A percentile compares a stretch with the other conserved stretches of the same genome.
Conservation (phyloP, 2,329 filamentous ascomycete genomes). For the Colletotrichum noveboracense region DNA sequence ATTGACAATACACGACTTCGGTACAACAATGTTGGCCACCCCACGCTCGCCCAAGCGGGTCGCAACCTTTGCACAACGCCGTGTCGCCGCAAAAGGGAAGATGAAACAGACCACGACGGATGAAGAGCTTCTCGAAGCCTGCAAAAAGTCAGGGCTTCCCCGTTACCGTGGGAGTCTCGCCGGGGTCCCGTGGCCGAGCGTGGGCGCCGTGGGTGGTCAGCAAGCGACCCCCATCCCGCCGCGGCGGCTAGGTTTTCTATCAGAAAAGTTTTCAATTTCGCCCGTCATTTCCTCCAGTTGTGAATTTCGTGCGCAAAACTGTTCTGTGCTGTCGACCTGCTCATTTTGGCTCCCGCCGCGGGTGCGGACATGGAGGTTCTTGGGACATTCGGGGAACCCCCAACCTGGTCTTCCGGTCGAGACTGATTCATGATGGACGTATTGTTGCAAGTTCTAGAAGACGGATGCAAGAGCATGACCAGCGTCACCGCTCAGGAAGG, state of each 20-base stretch:
- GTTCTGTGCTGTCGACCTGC: not conserved
- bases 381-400: not conserved
- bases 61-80: not conserved
- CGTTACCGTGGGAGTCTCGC: not conserved
- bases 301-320: not conserved
- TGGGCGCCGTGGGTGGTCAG: not conserved
- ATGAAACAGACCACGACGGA: not conserved
- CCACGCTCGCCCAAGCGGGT: not conserved
- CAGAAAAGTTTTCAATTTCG: not conserved
- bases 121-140: not conserved
- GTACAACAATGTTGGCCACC: not conserved
- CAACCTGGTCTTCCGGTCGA: not conserved
- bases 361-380: not conserved
- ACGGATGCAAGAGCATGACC: not conserved
- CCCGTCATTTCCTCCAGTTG: not conserved
- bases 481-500: not conserved
- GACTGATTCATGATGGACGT: not conserved
- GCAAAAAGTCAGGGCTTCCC: not conserved
- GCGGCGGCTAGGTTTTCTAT: not conserved
- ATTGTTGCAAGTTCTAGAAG: not conserved
- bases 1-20: not conserved
- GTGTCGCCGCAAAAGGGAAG: not conserved
- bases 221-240: not conserved
- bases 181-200: not conserved
- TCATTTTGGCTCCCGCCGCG: not conserved